Percentiles rank a stretch among this genome's conserved stretches.
Conservation (phyloP, 495 filamentous ascomycete species). For the Collariella sp. region DNA sequence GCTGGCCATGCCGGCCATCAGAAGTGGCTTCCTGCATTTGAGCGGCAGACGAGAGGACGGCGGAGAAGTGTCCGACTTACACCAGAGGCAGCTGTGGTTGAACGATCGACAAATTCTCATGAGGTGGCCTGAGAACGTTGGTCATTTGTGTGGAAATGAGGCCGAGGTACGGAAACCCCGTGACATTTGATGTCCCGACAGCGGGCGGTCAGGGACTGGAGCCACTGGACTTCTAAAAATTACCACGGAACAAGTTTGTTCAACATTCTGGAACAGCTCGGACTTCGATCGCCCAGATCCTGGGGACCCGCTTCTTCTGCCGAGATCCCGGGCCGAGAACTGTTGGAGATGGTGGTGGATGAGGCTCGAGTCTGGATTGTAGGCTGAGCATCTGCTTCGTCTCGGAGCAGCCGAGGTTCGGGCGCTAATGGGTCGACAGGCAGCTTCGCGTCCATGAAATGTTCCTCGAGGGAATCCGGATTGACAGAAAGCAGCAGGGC, state of each 20-base stretch:
- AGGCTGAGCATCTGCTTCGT: no score
- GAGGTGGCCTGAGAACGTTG: no score
- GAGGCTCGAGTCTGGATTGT: background rate
- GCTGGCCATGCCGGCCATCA: background rate
- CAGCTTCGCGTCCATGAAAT: no score
- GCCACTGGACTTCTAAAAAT: no score
- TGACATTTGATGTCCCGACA: no score
- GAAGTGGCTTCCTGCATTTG: background rate
- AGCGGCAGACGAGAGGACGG: background rate
- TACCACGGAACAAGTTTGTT: background rate
- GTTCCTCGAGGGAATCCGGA: no score
- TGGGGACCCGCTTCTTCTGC: constrained; percentile 3
- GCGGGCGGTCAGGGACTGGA: background rate
- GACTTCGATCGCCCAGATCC: background rate
- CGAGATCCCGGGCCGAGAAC: constrained; percentile 1
- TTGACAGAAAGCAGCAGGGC: no score
- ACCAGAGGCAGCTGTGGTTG: no score
- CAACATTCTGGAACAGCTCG: background rate
- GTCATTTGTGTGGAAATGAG: no score
- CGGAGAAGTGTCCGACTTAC: background rate
- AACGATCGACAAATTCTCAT: no score
- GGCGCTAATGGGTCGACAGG: no score
- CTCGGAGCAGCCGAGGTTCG: background rate
- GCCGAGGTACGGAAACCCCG: no score
- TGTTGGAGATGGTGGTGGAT: background rate